phyloP scores from a whole-genome alignment of 768 basidiomycete species.

The Sporobolomyces roseus region DNA sequence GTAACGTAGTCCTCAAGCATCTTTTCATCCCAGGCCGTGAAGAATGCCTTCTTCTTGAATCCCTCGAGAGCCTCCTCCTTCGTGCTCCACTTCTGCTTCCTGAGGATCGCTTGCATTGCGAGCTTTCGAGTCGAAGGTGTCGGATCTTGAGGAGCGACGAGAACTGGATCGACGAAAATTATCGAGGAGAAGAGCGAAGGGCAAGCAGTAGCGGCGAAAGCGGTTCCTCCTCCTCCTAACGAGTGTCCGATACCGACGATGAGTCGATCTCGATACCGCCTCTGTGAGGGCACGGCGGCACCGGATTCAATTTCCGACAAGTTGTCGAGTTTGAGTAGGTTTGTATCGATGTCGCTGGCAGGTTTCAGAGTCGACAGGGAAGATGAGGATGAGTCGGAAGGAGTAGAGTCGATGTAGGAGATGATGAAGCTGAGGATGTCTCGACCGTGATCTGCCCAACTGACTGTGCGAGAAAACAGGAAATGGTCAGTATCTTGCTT shows the following conservation, averaged over 20 bases:
- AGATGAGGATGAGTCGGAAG: not conserved
- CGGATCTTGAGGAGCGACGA: slow-evolving; percentile 47
- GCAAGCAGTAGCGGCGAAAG: slow-evolving; percentile 49
- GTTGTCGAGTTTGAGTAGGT: slow-evolving; percentile 17
- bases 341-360: not conserved
- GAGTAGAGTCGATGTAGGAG: slow-evolving; percentile 54
- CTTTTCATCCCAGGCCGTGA: slow-evolving; percentile 50
- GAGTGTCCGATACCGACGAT: slow-evolving; percentile 76
- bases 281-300: not conserved
- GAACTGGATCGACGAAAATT: slow-evolving; percentile 74
- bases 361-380: not conserved
- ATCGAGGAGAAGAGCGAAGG: slow-evolving; percentile 69
- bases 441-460: slow-evolving; percentile 72
- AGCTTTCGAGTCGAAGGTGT: slow-evolving; percentile 8
- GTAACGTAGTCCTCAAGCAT: slow-evolving; percentile 37
- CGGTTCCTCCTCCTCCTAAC: slow-evolving; percentile 74
- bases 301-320: no score
- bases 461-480: slow-evolving; percentile 53
- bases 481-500: not conserved
- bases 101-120: slow-evolving; percentile 55
- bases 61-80: slow-evolving; percentile 61
- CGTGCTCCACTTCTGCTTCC: slow-evolving; percentile 64
- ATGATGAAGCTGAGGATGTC: slow-evolving; percentile 74
- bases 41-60: slow-evolving; percentile 62
- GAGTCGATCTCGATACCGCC: slow-evolving; percentile 31